phyloP scores from a whole-genome alignment of 305 asterid genomes.

The Euphrasia arctica region DNA sequence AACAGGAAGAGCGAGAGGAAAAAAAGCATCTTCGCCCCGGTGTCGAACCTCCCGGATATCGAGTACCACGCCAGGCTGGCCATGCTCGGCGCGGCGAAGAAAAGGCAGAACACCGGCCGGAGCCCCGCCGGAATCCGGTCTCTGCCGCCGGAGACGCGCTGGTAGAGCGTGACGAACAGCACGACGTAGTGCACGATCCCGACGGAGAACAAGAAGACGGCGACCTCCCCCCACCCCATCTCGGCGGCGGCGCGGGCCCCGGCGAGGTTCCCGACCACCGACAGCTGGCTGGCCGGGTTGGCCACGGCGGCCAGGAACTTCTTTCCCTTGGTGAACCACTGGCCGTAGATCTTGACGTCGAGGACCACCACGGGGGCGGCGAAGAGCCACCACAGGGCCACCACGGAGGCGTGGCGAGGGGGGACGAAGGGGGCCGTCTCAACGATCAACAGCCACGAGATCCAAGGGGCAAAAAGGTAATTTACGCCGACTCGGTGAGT shows the following conservation, averaged over 20 bases:
- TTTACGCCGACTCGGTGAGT: conserved; percentile 59
- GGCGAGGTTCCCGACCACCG: conserved; percentile 60
- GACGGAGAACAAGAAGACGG: conserved; percentile 47
- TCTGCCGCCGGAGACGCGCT: conserved; percentile 51
- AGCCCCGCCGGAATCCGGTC: conserved; percentile 54
- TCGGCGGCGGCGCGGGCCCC: conserved; percentile 68
- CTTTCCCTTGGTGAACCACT: conserved; percentile 67
- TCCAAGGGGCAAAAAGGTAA: conserved; percentile 73
- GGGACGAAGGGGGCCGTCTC: conserved; percentile 56
- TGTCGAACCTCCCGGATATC: conserved; percentile 54
- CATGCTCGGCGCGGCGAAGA: conserved; percentile 65
- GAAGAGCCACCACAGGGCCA: conserved; percentile 50
- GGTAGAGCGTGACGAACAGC: conserved; percentile 66
- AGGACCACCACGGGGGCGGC: conserved; percentile 44
- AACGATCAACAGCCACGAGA: conserved; percentile 60
- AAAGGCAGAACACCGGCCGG: conserved; percentile 59
- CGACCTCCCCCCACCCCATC: conserved; percentile 57
- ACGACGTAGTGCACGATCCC: conserved; percentile 76
- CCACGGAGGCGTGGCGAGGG: conserved; percentile 28
- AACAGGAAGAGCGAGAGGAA: conserved; percentile 63
- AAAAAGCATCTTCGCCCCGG: conserved; percentile 55
- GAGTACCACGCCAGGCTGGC: conserved; percentile 74
- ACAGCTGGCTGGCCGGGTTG: conserved; percentile 63
- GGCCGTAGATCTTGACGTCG: conserved; percentile 65
- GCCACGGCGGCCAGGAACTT: conserved; percentile 49